Percentiles rank a stretch among this genome's conserved stretches.
These are phyloP conservation scores for Chalciporus sphaerocephalus DNA, from an alignment of 768 basidiomycete genomes.

Conservation along the genomic window DNA sequence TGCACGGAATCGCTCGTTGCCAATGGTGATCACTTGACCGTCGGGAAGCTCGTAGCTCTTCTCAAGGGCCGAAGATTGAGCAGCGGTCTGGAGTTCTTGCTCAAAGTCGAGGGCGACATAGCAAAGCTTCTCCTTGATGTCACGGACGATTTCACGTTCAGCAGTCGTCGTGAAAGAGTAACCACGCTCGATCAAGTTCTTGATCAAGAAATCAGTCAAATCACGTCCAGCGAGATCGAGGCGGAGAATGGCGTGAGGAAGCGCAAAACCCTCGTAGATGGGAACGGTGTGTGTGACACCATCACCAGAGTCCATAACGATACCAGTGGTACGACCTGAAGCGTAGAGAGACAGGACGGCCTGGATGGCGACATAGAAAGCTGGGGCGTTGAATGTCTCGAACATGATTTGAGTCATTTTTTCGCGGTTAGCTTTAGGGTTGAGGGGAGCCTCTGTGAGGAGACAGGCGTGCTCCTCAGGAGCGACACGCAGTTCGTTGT, in stretches of 20 bases:
- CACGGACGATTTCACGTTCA: conserved; percentile 90
- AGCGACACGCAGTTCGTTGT: conserved; percentile 74
- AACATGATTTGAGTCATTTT: conserved; percentile 81
- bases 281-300: conserved; percentile 96
- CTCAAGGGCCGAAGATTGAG: conserved; percentile 84
- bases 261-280: conserved; percentile 91
- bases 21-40: conserved; percentile 90
- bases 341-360: conserved; percentile 80
- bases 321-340: conserved; percentile 91
- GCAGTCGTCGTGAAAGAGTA: conserved; percentile 93
- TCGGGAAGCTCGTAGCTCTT: conserved; percentile 92
- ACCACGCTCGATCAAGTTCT: conserved; percentile 85
- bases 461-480: conserved; percentile 73
- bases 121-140: conserved; percentile 92
- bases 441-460: conserved; percentile 68
- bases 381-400: conserved; percentile 72
- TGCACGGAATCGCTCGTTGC: conserved; percentile 63
- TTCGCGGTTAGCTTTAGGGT: conserved; percentile 70
- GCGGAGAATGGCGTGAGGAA: conserved; percentile 91
- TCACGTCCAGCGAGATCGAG: conserved; percentile 92
- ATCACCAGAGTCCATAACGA: conserved; percentile 94
- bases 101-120: conserved; percentile 95
- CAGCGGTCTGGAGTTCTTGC: conserved; percentile 87
- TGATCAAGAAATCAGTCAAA: conserved; percentile 78
- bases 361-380: conserved; percentile 73